Percentiles rank a stretch among this genome's conserved stretches.
Conservation (phyloP, 208 protist species). For the Herpetomonas samuelpessoai region DNA sequence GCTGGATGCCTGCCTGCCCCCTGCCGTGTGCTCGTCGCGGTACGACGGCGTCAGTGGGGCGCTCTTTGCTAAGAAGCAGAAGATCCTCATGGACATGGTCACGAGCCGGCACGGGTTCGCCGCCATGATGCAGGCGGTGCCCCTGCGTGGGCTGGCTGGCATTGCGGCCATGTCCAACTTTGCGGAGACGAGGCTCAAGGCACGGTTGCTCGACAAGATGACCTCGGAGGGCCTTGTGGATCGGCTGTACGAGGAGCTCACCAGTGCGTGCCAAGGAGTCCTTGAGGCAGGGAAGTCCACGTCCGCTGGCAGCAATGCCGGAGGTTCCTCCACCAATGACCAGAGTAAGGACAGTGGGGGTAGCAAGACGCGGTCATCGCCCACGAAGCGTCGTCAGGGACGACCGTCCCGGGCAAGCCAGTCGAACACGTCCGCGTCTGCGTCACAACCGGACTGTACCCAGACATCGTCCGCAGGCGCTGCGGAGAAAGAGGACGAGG, state of each 20-base stretch:
- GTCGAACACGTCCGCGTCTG: neutral
- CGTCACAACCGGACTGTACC: too few species aligned
- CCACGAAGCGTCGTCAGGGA: neutral
- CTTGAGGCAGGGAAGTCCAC: neutral
- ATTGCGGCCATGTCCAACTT: constrained; percentile 63
- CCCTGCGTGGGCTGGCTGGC: constrained; percentile 56
- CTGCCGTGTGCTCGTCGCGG: constrained; percentile 80
- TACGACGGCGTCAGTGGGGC: constrained; percentile 70
- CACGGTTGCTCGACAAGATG: constrained; percentile 70
- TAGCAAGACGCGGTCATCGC: neutral
- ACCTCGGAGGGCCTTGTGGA: constrained; percentile 63
- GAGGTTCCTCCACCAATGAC: neutral
- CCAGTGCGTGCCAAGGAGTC: neutral
- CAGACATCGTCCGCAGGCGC: neutral
- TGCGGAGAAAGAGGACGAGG: neutral
- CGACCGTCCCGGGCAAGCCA: neutral
- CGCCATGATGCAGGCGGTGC: constrained; percentile 41
- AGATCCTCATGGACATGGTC: constrained; percentile 61
- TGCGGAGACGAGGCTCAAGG: constrained; percentile 55
- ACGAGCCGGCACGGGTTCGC: constrained; percentile 44
- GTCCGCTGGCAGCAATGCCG: neutral
- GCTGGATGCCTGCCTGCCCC: constrained; percentile 84
- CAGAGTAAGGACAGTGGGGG: constrained; percentile 10
- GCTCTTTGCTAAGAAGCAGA: constrained; percentile 65
- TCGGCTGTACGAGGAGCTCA: constrained; percentile 44